These are phyloP conservation scores for Quercus aquifolioides DNA, from an alignment of 306 rosid genomes.

Conservation along the genomic window DNA sequence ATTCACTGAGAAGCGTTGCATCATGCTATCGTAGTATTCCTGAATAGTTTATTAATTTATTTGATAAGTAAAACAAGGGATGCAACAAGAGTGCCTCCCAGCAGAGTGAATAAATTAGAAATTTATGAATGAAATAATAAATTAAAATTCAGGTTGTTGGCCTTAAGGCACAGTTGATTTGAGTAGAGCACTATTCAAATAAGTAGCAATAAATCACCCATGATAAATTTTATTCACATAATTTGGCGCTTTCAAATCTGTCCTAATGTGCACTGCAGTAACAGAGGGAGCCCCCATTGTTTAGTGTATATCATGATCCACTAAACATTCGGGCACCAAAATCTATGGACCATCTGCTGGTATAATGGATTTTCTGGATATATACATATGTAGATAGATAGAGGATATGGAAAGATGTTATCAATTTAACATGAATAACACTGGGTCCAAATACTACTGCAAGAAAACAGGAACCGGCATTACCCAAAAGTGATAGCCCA, in stretches of 20 bases:
- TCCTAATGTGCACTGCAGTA: not conserved
- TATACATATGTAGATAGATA: too few species aligned
- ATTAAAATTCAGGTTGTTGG: not conserved
- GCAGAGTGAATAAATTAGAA: not conserved
- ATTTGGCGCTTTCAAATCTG: not conserved
- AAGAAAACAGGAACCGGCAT: conserved; percentile 24
- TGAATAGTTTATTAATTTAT: too few species aligned
- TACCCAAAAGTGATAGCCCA: conserved; percentile 99
- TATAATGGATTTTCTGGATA: not conserved
- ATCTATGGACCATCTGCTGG: not conserved
- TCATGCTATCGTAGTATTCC: not conserved
- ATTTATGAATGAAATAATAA: not conserved
- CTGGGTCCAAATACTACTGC: conserved; percentile 11
- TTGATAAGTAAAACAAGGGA: not conserved
- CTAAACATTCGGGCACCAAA: not conserved
- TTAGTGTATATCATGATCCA: not conserved
- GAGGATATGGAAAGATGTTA: not conserved
- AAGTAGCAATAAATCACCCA: not conserved
- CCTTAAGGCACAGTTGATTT: not conserved
- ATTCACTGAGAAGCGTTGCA: not conserved
- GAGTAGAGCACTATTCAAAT: not conserved
- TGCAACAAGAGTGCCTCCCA: not conserved
- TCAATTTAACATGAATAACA: not conserved
- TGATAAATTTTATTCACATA: not conserved
- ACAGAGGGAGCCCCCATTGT: not conserved